These are phyloP conservation scores for Begonia masoniana DNA, from an alignment of 306 rosid genomes.

Conservation along the genomic window DNA sequence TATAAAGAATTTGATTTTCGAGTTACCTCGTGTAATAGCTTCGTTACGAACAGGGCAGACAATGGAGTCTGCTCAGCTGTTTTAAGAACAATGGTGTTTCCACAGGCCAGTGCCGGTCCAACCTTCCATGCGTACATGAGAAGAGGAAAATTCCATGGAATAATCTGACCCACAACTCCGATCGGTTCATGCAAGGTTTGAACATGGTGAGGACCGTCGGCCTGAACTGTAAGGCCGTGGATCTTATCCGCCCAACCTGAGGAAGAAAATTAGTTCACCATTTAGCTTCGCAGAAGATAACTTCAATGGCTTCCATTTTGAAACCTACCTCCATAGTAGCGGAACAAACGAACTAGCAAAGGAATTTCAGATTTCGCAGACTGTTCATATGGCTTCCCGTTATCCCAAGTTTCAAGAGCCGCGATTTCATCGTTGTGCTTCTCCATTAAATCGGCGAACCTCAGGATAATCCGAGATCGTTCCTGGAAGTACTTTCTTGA, in stretches of 20 bases:
- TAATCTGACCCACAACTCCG: constrained; percentile 91
- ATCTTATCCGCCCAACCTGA: constrained; percentile 96
- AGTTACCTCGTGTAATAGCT: constrained; percentile 62
- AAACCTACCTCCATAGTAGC: constrained; percentile 72
- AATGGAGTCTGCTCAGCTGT: constrained; percentile 96
- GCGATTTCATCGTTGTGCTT: constrained; percentile 65
- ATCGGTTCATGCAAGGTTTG: constrained; percentile 91
- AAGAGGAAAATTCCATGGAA: constrained; percentile 97
- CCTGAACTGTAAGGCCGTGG: constrained; percentile 78
- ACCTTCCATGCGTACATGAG: constrained; percentile 88
- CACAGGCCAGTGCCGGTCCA: constrained; percentile 85
- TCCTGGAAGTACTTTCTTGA: constrained; percentile 28
- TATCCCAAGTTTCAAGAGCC: constrained; percentile 89
- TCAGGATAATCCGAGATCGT: constrained; percentile 45
- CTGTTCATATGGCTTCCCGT: constrained; percentile 84
- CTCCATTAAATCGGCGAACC: constrained; percentile 77
- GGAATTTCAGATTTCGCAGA: constrained; percentile 55
- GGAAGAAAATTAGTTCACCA: neutral
- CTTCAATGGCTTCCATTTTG: too few species aligned
- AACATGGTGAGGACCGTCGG: constrained; percentile 66
- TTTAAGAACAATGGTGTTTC: constrained; percentile 72
- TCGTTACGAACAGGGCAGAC: constrained; percentile 58
- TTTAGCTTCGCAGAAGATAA: too few species aligned
- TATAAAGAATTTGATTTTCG: neutral
- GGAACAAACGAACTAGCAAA: constrained; percentile 50